phyloP scores from a whole-genome alignment of 2,329 filamentous ascomycete species.

The Chaetomiaceae sp. region DNA sequence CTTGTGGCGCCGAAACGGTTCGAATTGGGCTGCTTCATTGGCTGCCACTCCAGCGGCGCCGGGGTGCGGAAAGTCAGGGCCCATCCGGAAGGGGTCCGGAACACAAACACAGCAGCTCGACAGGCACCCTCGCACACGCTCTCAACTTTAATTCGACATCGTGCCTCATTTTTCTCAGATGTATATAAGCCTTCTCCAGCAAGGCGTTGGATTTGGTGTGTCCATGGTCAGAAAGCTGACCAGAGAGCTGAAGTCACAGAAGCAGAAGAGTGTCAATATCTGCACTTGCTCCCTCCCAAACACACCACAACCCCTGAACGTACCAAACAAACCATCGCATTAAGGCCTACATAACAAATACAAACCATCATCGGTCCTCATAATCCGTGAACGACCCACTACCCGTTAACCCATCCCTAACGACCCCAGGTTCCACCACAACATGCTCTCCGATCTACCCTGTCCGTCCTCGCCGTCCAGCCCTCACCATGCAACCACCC shows the following conservation, averaged over 20 bases:
- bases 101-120: background rate
- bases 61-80: background rate
- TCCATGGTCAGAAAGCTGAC: no score
- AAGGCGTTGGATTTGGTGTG: no score
- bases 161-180: background rate
- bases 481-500: background rate
- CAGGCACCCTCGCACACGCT: background rate
- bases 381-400: background rate
- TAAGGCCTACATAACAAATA: background rate
- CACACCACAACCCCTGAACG: no score
- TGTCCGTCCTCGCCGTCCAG: background rate
- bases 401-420: background rate
- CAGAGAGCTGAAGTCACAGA: no score
- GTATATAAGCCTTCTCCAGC: background rate
- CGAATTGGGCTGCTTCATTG: slow-evolving; percentile 5
- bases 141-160: background rate
- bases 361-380: background rate
- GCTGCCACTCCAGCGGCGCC: slow-evolving; percentile 1
- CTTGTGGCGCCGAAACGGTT: slow-evolving; percentile 4
- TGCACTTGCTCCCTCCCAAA: no score
- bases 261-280: no score
- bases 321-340: background rate
- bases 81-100: slow-evolving; percentile 1
- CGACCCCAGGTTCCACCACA: no score
- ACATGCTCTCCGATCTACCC: background rate